phyloP scores from a whole-genome alignment of 768 basidiomycete genomes.

The Termitomyces eurrhizus region DNA sequence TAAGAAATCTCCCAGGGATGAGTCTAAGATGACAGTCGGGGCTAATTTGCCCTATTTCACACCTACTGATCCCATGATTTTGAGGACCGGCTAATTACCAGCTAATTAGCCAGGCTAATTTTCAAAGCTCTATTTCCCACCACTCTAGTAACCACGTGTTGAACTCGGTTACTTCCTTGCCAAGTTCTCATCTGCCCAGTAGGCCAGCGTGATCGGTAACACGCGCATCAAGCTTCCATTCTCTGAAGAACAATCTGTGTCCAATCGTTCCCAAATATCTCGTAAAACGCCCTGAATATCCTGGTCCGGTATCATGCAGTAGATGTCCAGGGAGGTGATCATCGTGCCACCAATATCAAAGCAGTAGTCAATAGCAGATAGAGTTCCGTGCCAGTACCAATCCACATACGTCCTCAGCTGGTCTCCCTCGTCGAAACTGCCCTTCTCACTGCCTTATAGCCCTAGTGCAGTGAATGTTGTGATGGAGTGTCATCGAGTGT shows the following conservation, averaged over 20 bases:
- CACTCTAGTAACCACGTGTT: too few species aligned
- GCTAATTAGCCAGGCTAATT: too few species aligned
- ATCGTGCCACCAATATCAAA: constrained; percentile 34
- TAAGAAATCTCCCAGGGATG: too few species aligned
- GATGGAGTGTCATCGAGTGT: constrained; percentile 42
- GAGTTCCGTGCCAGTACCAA: constrained; percentile 2
- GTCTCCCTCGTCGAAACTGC: constrained; percentile 18
- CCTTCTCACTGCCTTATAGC: background rate
- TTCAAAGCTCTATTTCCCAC: too few species aligned
- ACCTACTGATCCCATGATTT: too few species aligned
- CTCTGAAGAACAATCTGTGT: constrained; percentile 24
- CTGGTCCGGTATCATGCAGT: background rate
- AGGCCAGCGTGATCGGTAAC: constrained; percentile 38
- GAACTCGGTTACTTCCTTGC: too few species aligned
- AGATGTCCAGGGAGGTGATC: constrained; percentile 29
- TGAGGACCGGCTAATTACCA: too few species aligned
- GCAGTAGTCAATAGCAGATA: constrained; percentile 15
- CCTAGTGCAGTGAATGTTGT: constrained; percentile 22
- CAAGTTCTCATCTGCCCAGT: constrained; percentile 22
- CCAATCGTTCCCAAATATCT: constrained; percentile 25
- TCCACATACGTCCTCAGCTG: constrained; percentile 15
- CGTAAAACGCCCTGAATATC: background rate
- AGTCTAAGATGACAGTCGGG: too few species aligned
- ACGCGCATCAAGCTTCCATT: constrained; percentile 48
- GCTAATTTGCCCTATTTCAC: too few species aligned